Conservation (phyloP, 306 rosid species). For the Rosa lucieae region DNA sequence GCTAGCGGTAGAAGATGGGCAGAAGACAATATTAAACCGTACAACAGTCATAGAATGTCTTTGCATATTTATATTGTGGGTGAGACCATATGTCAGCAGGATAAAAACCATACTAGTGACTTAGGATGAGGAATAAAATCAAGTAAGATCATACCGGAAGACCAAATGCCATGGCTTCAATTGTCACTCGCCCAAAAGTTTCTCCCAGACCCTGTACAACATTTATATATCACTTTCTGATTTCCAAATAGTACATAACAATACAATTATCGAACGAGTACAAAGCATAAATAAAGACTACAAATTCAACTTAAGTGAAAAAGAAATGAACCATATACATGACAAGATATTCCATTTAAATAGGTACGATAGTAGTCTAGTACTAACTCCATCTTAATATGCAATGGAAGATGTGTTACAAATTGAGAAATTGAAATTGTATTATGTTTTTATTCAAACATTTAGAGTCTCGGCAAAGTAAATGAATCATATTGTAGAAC, state of each 20-base stretch:
- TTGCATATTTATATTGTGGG: neutral
- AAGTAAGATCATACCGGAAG: constrained; percentile 70
- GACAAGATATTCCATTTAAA: neutral
- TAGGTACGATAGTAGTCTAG: neutral
- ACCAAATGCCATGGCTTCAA: constrained; percentile 97
- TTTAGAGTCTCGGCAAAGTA: neutral
- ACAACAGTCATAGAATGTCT: neutral
- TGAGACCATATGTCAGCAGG: neutral
- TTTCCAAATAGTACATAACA: constrained; percentile 10
- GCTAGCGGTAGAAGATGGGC: neutral
- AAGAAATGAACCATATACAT: neutral
- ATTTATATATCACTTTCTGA: constrained; percentile 28
- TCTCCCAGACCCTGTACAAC: constrained; percentile 81
- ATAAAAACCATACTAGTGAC: neutral
- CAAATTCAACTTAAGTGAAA: neutral
- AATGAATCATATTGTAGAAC: neutral
- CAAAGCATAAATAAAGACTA: neutral
- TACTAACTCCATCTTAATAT: neutral
- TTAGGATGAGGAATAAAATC: constrained; percentile 12
- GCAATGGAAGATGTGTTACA: neutral
- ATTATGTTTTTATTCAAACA: neutral
- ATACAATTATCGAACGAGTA: neutral
- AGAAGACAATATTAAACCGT: neutral
- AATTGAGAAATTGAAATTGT: neutral
- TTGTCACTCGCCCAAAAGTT: constrained; percentile 90